Conservation (phyloP, 1,284 basidiomycete species). For the Neonothopanus nambi region DNA sequence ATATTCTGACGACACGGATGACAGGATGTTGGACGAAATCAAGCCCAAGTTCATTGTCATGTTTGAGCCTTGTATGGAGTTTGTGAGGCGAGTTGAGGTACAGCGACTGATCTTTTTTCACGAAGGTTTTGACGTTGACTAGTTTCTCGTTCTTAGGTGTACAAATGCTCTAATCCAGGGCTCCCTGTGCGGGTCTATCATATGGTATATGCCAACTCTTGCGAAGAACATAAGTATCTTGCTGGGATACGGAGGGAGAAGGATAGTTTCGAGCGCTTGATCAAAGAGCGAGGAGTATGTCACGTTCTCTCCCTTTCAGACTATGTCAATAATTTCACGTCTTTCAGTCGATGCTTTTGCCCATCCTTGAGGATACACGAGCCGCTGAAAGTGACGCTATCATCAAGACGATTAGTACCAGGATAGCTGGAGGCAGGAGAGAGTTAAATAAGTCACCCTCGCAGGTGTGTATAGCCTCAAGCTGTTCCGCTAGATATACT, state of each 20-base stretch:
- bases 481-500: background rate
- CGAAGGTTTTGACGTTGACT: background rate
- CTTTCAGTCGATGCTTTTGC: constrained; percentile 84
- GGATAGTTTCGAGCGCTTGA: constrained; percentile 91
- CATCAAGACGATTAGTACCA: constrained; percentile 85
- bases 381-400: constrained; percentile 54
- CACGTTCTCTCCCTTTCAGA: background rate
- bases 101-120: constrained; percentile 19
- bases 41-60: constrained; percentile 91
- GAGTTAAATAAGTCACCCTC: constrained; percentile 70
- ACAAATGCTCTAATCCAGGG: constrained; percentile 79
- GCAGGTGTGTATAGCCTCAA: constrained; percentile 45
- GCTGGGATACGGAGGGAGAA: constrained; percentile 89
- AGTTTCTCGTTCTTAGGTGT: constrained; percentile 79
- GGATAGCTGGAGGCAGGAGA: constrained; percentile 84
- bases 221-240: constrained; percentile 95
- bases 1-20: constrained; percentile 93
- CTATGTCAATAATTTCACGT: background rate
- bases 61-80: constrained; percentile 94
- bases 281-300: constrained; percentile 88
- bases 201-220: constrained; percentile 89
- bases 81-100: constrained; percentile 91
- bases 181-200: constrained; percentile 92
- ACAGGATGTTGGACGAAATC: constrained; percentile 85
- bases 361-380: constrained; percentile 76